Evolutionary conservation across 495 filamentous ascomycete genomes (phyloP), one percentile per base, ranked within the genome.

Genomic region (Echria macrotheca): DNA sequence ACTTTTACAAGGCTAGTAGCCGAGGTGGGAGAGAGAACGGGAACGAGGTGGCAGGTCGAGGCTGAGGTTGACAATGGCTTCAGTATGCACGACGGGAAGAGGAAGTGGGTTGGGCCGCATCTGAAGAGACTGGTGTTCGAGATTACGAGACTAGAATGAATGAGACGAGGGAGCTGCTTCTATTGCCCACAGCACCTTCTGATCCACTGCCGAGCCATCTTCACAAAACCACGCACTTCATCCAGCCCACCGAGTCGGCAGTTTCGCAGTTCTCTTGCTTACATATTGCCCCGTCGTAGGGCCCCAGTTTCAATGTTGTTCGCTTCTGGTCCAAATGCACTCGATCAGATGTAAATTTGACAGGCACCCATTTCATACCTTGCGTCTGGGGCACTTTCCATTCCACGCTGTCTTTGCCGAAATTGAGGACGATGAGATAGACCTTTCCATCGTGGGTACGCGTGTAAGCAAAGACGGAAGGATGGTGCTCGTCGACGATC

Each of bases 1-100:
- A 72, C 61, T 14, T 65, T 73, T 53, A 61, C 67, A 57, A 53
- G 51, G 2, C 61, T 76, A 24, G 73, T 72, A 66, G 52, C 57
- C 18, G 67, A 71, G 45, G 54, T 73, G n/a, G 71, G 63, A 2
- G 52, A 56, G 39, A 58, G 44, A 5, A 75, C 72, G 0, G 58
- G 63, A 1, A 74, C 69, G 4, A 19, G 35, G 8, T 74, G 72
- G 69, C 58, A 57, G 44, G 29, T 46, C 15, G 15, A 24, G 14
- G 28, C 21, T 18, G 44, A 46, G 18, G 1, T 46, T 4, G 44
- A 46, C 21, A n/a, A 10, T 6, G 12, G 29, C 3, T 24, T 35
- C 2, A 23, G 44, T 19, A 36, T 43, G 49, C 52, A 12, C 10
- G 26, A 45, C 2, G 32, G 49, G 11, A 46, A 54, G 37, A 25